phyloP scores from a whole-genome alignment of 2,329 filamentous ascomycete genomes.

The Botrytis galanthina region DNA sequence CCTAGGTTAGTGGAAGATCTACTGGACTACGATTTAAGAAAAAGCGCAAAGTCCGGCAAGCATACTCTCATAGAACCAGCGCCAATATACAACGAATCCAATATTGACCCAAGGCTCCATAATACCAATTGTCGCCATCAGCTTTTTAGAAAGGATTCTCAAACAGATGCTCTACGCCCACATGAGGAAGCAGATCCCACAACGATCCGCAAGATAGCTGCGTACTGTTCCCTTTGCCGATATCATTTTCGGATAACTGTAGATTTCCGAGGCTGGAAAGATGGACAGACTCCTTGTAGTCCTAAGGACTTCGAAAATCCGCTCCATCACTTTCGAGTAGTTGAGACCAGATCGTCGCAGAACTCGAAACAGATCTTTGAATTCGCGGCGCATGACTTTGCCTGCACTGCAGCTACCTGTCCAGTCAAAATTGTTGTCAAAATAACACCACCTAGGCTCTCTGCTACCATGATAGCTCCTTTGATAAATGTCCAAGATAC shows the following conservation, averaged over 20 bases:
- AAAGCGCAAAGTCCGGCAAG: constrained; percentile 40
- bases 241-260: constrained; percentile 59
- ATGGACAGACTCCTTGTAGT: constrained; percentile 32
- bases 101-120: constrained; percentile 35
- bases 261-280: constrained; percentile 47
- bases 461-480: constrained; percentile 46
- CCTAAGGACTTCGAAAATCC: constrained; percentile 47
- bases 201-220: constrained; percentile 54
- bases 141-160: constrained; percentile 55
- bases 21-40: constrained; percentile 44
- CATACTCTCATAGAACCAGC: constrained; percentile 56
- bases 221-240: constrained; percentile 60
- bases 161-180: constrained; percentile 47
- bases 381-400: constrained; percentile 50
- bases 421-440: constrained; percentile 51
- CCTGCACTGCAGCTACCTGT: constrained; percentile 59
- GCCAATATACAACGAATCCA: constrained; percentile 45
- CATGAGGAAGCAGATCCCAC: constrained; percentile 41
- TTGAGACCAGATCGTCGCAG: constrained; percentile 42
- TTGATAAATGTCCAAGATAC: constrained; percentile 55
- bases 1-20: constrained; percentile 49
- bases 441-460: constrained; percentile 53
- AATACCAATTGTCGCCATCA: constrained; percentile 55
- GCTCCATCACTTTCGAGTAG: constrained; percentile 58
- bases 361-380: constrained; percentile 37